Evolutionary conservation across 345 rosid species (phyloP).

Genomic region (Luvunga scandens): DNA sequence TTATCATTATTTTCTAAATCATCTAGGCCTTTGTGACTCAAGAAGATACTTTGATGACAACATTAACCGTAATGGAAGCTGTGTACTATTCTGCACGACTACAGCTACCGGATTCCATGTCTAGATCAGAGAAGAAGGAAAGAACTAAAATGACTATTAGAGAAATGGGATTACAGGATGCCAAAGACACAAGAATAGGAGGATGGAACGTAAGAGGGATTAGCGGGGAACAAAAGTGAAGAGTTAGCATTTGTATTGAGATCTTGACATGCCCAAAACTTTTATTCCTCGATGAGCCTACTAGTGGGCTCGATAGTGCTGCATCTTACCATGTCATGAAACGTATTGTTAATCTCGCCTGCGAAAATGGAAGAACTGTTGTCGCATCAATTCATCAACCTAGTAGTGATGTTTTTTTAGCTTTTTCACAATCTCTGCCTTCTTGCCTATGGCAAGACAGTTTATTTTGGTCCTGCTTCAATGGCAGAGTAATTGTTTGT

Average conservation of each 20-base stretch:
- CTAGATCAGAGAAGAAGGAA: constrained; percentile 35
- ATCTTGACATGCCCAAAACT: constrained; percentile 46
- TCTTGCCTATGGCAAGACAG: constrained; percentile 33
- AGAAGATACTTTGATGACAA: constrained; percentile 41
- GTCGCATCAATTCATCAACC: constrained; percentile 41
- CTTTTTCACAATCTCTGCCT: constrained; percentile 42
- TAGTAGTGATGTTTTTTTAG: constrained; percentile 40
- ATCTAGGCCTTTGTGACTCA: constrained; percentile 50
- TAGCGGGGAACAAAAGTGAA: constrained; percentile 55
- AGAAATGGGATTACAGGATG: constrained; percentile 51
- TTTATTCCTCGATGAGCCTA: constrained; percentile 52
- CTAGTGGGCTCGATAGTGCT: constrained; percentile 55
- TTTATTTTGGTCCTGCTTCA: constrained; percentile 38
- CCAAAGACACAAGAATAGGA: constrained; percentile 48
- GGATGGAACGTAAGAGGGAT: constrained; percentile 47
- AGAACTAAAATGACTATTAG: constrained; percentile 46
- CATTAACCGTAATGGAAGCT: constrained; percentile 43
- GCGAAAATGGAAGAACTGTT: constrained; percentile 26
- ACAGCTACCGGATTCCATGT: constrained; percentile 49
- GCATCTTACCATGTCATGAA: constrained; percentile 50
- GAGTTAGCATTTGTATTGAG: constrained; percentile 59
- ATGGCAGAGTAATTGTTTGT: constrained; percentile 30
- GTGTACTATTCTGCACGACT: constrained; percentile 55
- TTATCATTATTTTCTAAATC: background rate
- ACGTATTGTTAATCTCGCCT: constrained; percentile 36